phyloP scores from a whole-genome alignment of 352 stramenopile genomes.

The Phytophthora macrochlamydospora region DNA sequence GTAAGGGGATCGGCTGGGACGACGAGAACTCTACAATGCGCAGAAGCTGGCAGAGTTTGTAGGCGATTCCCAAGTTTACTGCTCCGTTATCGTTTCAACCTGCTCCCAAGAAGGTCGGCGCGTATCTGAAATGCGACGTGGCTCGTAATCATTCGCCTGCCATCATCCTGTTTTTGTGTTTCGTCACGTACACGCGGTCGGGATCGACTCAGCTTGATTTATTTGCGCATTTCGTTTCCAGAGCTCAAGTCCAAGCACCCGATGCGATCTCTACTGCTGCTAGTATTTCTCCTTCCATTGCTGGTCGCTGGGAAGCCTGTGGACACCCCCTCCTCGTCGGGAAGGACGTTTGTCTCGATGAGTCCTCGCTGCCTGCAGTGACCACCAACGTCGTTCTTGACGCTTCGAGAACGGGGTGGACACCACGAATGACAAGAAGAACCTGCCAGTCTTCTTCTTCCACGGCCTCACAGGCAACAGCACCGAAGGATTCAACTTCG shows the following conservation, averaged over 20 bases:
- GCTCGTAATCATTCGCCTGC: too few species aligned
- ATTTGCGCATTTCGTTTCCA: too few species aligned
- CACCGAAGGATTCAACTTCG: slow-evolving; percentile 23
- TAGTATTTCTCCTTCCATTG: background rate
- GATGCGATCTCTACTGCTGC: background rate
- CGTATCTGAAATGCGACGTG: too few species aligned
- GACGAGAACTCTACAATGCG: too few species aligned
- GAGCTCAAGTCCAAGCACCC: background rate
- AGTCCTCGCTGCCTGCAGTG: background rate
- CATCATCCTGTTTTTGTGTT: too few species aligned
- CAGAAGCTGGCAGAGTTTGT: too few species aligned
- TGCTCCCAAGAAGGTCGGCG: too few species aligned
- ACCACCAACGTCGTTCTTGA: background rate
- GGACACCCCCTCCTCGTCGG: background rate
- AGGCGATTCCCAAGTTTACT: too few species aligned
- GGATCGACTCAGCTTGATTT: too few species aligned
- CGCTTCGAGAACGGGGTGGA: background rate
- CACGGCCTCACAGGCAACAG: slow-evolving; percentile 41
- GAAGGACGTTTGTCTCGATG: background rate
- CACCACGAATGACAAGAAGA: slow-evolving; percentile 14
- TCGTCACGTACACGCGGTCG: too few species aligned
- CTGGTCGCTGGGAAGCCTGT: background rate
- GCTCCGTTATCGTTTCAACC: too few species aligned
- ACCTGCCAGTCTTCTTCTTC: slow-evolving; percentile 58
- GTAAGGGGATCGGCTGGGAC: too few species aligned